Base-by-base conservation (phyloP, 2,329 filamentous ascomycete genomes). In the Talaromyces sp. region DNA sequence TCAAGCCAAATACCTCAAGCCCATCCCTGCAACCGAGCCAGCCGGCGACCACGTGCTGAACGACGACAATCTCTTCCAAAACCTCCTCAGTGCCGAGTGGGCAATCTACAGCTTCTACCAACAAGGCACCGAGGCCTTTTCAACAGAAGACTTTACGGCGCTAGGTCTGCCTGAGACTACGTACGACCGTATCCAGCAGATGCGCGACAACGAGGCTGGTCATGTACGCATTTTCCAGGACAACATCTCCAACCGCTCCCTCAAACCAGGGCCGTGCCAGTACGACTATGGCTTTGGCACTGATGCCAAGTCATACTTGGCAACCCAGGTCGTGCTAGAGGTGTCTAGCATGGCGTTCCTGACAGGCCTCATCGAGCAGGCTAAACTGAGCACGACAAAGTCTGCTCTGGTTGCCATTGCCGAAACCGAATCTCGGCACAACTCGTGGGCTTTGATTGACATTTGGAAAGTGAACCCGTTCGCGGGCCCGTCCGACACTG, bases 171-270 rank as follows among this genome's bases (percentile, higher is more conserved):
- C 75, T 6, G 75, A 78, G 54, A 75, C 65, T 4, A 80, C 78
- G 32, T 78, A 77, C 60, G 68, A 72, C 19, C 71, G 74, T 5
- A 69, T 78, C 47, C 63, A 65, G 61, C 72, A 80, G 62, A 80
- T 80, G 58, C 73, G 78, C 7, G 74, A 81, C 63, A 80, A 79
- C 51, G 79, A 81, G 67, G 78, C 78, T 19, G 78, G 78, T 3
- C 77, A 80, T 62, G 65, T 80, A 17, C 71, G 74, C 28, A 77
- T 80, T 60, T 80, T 81, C 66, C 77, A 79, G 62, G 73, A 76
- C 60, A 68, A 73, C 39, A 80, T 80, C 52, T 78, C 75, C 1
- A 62, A 68, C n/a, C 75, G 70, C 2, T 78, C 75, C 1, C 64
- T 78, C 28, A 80, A 79, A 64, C 78, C 78, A 0, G 74, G 73